phyloP scores from a whole-genome alignment of 139 green algal species.

The Dunaliella sp. region DNA sequence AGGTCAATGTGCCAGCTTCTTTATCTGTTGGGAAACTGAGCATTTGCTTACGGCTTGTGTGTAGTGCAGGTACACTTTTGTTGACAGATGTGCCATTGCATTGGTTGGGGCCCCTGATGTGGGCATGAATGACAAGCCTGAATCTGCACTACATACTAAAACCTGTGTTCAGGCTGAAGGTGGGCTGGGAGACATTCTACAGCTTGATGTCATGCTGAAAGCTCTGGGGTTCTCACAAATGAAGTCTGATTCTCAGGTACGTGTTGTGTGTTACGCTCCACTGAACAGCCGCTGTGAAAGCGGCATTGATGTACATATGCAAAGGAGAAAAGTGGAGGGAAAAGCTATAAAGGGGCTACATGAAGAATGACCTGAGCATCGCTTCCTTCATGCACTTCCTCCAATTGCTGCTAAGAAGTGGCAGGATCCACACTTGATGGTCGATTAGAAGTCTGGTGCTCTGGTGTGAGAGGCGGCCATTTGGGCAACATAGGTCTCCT shows the following conservation, averaged over 20 bases:
- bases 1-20: background rate
- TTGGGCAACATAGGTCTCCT: too few species aligned
- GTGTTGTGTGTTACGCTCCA: too few species aligned
- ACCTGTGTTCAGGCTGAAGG: constrained; percentile 91
- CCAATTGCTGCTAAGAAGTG: background rate
- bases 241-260: constrained; percentile 80
- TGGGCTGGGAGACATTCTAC: constrained; percentile 83
- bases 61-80: background rate
- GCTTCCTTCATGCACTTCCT: background rate
- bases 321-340: background rate
- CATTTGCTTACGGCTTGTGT: background rate
- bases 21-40: background rate
- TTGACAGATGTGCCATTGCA: background rate
- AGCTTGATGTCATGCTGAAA: constrained; percentile 77
- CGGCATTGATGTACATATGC: background rate
- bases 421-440: background rate
- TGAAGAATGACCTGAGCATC: background rate
- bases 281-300: constrained; percentile 6
- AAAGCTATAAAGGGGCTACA: background rate
- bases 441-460: too few species aligned
- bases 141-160: too few species aligned
- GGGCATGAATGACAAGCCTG: too few species aligned
- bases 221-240: constrained; percentile 72
- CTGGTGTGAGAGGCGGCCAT: too few species aligned
- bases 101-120: too few species aligned